Evolutionary conservation across 441 rosid species (phyloP).

Genomic region (Euphorbia schlechtendalii): DNA sequence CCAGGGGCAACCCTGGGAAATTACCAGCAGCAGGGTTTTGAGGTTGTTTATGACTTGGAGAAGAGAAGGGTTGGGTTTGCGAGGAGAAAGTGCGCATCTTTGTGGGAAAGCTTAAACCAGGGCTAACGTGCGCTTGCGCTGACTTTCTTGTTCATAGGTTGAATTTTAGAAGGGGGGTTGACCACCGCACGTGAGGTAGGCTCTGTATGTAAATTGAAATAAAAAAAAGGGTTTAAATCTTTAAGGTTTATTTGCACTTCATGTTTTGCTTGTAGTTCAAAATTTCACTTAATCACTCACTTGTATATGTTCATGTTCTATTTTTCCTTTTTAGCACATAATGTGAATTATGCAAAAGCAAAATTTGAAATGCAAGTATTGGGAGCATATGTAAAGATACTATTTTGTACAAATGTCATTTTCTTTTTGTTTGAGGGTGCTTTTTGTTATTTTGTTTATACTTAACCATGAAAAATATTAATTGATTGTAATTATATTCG

Average conservation of each 20-base stretch:
- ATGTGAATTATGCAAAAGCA: slow-evolving; percentile 4
- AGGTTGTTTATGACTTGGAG: slow-evolving; percentile 85
- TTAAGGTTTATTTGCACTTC: slow-evolving; percentile 19
- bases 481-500: too few relatives aligned
- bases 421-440: not conserved
- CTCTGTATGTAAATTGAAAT: not conserved
- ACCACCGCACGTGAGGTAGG: slow-evolving; percentile 17
- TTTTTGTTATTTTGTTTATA: too few relatives aligned
- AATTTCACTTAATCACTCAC: too few relatives aligned
- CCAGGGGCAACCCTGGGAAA: slow-evolving; percentile 80
- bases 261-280: slow-evolving; percentile 17
- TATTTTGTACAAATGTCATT: not conserved
- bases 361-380: slow-evolving; percentile 22
- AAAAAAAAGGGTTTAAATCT: not conserved
- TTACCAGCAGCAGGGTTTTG: slow-evolving; percentile 94
- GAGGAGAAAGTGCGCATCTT: slow-evolving; percentile 67
- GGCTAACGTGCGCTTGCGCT: slow-evolving; percentile 27
- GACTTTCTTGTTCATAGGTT: not conserved
- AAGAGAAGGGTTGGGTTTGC: slow-evolving; percentile 73
- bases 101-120: slow-evolving; percentile 66
- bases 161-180: not conserved
- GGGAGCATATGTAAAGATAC: not conserved
- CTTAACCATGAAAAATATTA: too few relatives aligned
- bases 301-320: slow-evolving; percentile 9
- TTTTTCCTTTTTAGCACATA: not conserved